These are phyloP conservation scores for Aquilaria malaccensis DNA, from an alignment of 345 rosid species.

Conservation along the genomic window DNA sequence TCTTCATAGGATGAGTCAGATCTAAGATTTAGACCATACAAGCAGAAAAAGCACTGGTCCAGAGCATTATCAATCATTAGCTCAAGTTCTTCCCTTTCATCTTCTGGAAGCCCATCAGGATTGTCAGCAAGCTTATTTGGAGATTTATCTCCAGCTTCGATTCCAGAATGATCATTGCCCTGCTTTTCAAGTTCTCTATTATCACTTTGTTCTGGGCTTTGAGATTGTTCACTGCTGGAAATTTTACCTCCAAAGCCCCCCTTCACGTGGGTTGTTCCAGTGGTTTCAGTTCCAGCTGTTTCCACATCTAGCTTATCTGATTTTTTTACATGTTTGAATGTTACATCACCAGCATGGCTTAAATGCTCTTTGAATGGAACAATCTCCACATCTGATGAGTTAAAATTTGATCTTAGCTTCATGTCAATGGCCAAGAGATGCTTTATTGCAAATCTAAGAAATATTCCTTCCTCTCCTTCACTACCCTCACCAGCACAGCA, in stretches of 20 bases:
- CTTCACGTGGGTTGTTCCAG: conserved; percentile 21
- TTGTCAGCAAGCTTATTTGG: conserved; percentile 25
- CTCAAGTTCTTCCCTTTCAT: conserved; percentile 91
- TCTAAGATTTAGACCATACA: conserved; percentile 94
- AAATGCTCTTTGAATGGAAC: conserved; percentile 26
- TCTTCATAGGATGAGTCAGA: conserved; percentile 83
- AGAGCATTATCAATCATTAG: conserved; percentile 70
- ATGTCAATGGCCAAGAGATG: conserved; percentile 86
- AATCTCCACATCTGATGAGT: conserved; percentile 39
- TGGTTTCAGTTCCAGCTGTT: conserved; percentile 27
- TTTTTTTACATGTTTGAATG: conserved; percentile 28
- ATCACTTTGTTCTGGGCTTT: conserved; percentile 19
- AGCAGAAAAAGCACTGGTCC: conserved; percentile 96
- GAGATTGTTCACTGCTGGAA: conserved; percentile 17
- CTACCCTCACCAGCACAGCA: conserved; percentile 79
- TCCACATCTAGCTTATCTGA: conserved; percentile 29
- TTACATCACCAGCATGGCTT: conserved; percentile 12
- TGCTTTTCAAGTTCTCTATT: conserved; percentile 20
- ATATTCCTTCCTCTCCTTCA: conserved; percentile 82
- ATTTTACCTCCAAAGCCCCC: conserved; percentile 32
- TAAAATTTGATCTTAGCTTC: conserved; percentile 71
- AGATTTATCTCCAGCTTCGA: conserved; percentile 26
- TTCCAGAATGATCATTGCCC: conserved; percentile 21
- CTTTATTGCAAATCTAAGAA: conserved; percentile 91
- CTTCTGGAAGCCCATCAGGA: conserved; percentile 47